Evolutionary conservation across 768 basidiomycete species (phyloP).

Genomic region (Polyporus arcularius): DNA sequence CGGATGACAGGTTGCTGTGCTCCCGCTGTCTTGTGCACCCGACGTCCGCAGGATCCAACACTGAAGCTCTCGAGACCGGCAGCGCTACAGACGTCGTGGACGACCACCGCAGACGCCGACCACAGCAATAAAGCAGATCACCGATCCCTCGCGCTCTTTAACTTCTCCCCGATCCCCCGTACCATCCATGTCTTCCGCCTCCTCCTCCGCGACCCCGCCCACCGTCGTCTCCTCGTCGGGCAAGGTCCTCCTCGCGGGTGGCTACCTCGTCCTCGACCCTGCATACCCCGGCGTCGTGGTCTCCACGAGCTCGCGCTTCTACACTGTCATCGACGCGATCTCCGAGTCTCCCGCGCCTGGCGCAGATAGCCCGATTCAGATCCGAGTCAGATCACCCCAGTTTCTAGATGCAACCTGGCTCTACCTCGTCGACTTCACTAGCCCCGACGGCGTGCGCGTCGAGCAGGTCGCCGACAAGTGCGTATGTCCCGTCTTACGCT

Average conservation of each 20-base stretch:
- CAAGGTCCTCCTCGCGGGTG: conserved; percentile 93
- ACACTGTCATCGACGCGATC: conserved; percentile 59
- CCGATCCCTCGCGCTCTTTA: background rate
- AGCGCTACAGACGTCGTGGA: background rate
- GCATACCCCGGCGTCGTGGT: conserved; percentile 84
- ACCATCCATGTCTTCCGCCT: conserved; percentile 1
- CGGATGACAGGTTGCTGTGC: no score
- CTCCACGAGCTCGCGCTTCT: conserved; percentile 93
- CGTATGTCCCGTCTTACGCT: conserved; percentile 4
- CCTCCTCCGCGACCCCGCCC: conserved; percentile 22
- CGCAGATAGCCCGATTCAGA: conserved; percentile 35
- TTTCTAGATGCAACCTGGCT: conserved; percentile 81
- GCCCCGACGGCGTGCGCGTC: conserved; percentile 25
- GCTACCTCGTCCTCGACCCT: conserved; percentile 94
- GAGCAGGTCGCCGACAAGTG: conserved; percentile 30
- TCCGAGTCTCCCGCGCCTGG: conserved; percentile 10
- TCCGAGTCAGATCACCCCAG: conserved; percentile 88
- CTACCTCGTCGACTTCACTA: conserved; percentile 55
- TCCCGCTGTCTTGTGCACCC: no score
- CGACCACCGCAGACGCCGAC: background rate
- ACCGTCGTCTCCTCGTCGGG: conserved; percentile 90
- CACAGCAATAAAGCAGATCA: background rate
- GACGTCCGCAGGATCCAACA: no score
- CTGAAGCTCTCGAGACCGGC: background rate
- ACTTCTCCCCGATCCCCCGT: background rate